Evolutionary conservation across 257 asterid species (phyloP), one percentile per base, ranked within the genome.

Genomic region (Scutellaria minor): DNA sequence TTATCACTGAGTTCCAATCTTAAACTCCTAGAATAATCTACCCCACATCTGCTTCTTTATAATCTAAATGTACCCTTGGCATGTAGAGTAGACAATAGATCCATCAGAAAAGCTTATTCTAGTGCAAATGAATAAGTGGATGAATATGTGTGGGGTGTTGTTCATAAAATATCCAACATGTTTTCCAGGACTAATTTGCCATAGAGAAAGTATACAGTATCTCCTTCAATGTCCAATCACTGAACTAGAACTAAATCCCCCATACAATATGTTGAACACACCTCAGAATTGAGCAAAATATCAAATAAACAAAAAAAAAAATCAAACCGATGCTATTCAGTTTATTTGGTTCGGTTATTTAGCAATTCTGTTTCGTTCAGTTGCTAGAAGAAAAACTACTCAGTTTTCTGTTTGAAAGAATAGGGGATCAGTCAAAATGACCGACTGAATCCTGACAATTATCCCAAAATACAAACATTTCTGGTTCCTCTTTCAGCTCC

Each of bases 211-310:
- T 9, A 56, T 41, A 50, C 3, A n/a, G 22, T 20, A 60, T 60
- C 37, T 37, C 55, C 61, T 45, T 45, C 61, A 69, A 76, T 35
- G 55, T 59, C 64, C 63, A 45, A 5, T 7, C 41, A 60, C 64
- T 50, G 39, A 70, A 47, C 62, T 11, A 56, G 45, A 70, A 48
- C 55, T 18, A 51, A 6, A 52, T 27, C 9, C 40, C 15, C 37
- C 6, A 60, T 41, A 31, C 27, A 56, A 60, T 31, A 35, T 45
- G 40, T 35, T 2, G 14, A 10, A 45, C 65, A 68, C 75, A 60
- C 51, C 40, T 7, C 12, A 7, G 50, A 3, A 3, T 1, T 45
- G 50, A 45, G 12, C 13, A 45, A 45, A 45, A 8, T 45, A 7
- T 7, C 50, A 45, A 45, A 45, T 0, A 45, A 45, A 45, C n/a